phyloP scores from a whole-genome alignment of 495 filamentous ascomycete genomes.

The Hyphodiscus hymeniophilus region DNA sequence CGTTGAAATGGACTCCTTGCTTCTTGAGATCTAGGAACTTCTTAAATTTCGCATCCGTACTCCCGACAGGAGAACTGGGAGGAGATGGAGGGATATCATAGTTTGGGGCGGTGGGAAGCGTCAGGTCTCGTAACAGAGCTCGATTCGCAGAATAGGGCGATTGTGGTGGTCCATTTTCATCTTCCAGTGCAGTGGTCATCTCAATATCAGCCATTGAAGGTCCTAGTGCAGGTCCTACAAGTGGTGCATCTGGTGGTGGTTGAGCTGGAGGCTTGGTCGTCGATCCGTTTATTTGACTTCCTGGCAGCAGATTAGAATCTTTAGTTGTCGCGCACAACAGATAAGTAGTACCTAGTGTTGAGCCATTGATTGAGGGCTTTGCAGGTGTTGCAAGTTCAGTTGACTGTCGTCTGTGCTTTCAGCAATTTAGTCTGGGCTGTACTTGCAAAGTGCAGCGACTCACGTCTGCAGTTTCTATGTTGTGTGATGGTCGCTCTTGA shows the following conservation, averaged over 20 bases:
- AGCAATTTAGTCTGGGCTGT: constrained; percentile 2
- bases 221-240: constrained; percentile 33
- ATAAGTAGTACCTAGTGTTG: constrained; percentile 2
- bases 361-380: background rate
- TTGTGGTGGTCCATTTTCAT: constrained; percentile 31
- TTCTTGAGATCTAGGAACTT: constrained; percentile 81
- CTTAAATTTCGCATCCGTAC: constrained; percentile 63
- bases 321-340: background rate
- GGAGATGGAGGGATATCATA: constrained; percentile 81
- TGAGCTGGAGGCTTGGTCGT: background rate
- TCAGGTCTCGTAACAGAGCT: constrained; percentile 65
- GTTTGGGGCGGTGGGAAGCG: constrained; percentile 72
- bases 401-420: constrained; percentile 12
- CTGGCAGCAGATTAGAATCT: background rate
- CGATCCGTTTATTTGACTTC: background rate
- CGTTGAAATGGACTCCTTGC: constrained; percentile 85
- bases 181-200: constrained; percentile 10
- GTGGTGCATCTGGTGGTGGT: constrained; percentile 30
- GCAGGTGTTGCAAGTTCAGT: background rate
- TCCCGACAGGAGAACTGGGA: constrained; percentile 55
- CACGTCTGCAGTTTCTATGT: background rate
- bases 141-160: constrained; percentile 67
- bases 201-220: constrained; percentile 13
- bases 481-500: background rate
- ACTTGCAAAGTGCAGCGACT: background rate